Evolutionary conservation across 176 grass and related monocot genomes (phyloP).

Genomic region (Oryza glaberrima): DNA sequence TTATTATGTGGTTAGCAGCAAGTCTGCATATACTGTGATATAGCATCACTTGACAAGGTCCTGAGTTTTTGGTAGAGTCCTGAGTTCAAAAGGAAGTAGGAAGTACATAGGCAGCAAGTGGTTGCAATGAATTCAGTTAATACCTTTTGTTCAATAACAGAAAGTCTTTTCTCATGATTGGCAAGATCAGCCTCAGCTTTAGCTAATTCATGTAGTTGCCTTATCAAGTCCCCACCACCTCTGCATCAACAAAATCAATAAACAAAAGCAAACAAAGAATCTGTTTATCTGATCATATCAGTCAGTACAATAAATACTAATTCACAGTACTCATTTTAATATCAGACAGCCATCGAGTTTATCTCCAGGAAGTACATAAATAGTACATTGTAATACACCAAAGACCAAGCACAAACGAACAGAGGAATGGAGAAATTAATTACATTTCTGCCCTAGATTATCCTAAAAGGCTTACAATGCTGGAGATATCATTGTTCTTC

Average conservation of each 20-base stretch:
- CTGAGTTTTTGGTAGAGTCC: slow-evolving; percentile 4
- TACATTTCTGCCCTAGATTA: not conserved
- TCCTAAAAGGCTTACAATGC: not conserved
- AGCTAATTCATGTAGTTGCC: slow-evolving; percentile 76
- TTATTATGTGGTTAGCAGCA: slow-evolving; percentile 13
- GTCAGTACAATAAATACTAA: slow-evolving; percentile 22
- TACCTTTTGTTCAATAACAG: slow-evolving; percentile 80
- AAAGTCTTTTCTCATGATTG: slow-evolving; percentile 57
- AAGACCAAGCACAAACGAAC: not conserved
- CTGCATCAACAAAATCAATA: slow-evolving; percentile 53
- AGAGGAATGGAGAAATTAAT: not conserved
- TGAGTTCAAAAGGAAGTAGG: slow-evolving; percentile 3
- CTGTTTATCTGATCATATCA: slow-evolving; percentile 19
- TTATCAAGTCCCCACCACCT: slow-evolving; percentile 67
- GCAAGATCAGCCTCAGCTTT: slow-evolving; percentile 78
- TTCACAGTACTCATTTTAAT: slow-evolving; percentile 5
- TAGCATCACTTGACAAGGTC: slow-evolving; percentile 13
- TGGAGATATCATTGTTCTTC: not conserved
- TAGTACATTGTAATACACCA: not conserved
- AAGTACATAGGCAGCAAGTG: not conserved
- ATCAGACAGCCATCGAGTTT: slow-evolving; percentile 23
- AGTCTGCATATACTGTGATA: not conserved
- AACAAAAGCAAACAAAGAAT: slow-evolving; percentile 17
- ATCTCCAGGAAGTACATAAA: slow-evolving; percentile 32
- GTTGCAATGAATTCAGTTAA: not conserved